Conservation (phyloP, 495 filamentous ascomycete species). For the Penicillium daleae region DNA sequence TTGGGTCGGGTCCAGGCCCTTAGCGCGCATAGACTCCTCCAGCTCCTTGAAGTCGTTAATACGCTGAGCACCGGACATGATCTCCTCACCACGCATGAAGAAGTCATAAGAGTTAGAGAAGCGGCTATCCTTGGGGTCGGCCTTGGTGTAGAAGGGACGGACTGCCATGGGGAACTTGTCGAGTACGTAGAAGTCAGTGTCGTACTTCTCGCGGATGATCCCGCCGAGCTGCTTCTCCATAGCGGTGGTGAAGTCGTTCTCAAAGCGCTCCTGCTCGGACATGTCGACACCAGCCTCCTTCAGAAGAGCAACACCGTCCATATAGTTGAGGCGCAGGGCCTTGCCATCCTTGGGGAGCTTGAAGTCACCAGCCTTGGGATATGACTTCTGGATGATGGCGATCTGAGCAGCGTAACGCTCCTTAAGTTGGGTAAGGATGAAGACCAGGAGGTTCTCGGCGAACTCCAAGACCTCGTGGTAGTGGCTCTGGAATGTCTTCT, state of each 20-base stretch:
- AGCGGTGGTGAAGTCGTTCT: conserved; percentile 65
- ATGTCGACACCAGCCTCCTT: conserved; percentile 79
- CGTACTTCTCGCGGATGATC: conserved; percentile 81
- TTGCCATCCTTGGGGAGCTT: conserved; percentile 67
- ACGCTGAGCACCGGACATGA: conserved; percentile 85
- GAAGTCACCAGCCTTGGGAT: conserved; percentile 60
- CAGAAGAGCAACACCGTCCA: conserved; percentile 80
- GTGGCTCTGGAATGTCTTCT: conserved; percentile 89
- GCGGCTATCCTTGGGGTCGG: conserved; percentile 65
- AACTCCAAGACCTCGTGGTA: conserved; percentile 85
- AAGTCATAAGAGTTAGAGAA: conserved; percentile 89
- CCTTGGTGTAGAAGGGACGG: conserved; percentile 90
- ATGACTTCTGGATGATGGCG: conserved; percentile 64
- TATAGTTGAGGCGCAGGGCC: conserved; percentile 80
- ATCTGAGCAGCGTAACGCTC: conserved; percentile 68
- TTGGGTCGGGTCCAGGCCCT: conserved; percentile 73
- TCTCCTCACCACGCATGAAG: conserved; percentile 92
- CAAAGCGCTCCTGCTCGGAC: conserved; percentile 77
- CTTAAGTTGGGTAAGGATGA: conserved; percentile 82
- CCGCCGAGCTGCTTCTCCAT: conserved; percentile 90
- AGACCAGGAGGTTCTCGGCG: conserved; percentile 82
- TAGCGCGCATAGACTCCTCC: conserved; percentile 65
- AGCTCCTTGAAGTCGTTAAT: conserved; percentile 75
- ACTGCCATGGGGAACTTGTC: conserved; percentile 88
- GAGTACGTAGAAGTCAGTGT: conserved; percentile 89